Evolutionary conservation across 139 green algal genomes (phyloP).

Genomic region (Marvania coccoides): DNA sequence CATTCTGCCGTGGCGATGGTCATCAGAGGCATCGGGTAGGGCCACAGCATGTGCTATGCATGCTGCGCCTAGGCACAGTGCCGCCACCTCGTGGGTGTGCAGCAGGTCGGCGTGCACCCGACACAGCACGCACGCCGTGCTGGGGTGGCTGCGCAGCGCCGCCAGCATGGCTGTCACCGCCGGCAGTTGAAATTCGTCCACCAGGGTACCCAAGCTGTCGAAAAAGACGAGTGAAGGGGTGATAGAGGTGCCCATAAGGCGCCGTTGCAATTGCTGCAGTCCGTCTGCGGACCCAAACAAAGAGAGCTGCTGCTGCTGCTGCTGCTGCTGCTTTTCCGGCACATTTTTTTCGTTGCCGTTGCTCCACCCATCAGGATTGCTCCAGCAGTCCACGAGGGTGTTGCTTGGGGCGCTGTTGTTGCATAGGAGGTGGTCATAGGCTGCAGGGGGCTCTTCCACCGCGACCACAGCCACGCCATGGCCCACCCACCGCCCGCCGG

Average conservation of each 20-base stretch:
- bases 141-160: not conserved
- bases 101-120: conserved; percentile 16
- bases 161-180: not conserved
- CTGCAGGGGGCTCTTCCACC: not conserved
- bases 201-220: conserved; percentile 4
- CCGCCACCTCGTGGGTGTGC: not conserved
- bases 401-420: not conserved
- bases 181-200: not conserved
- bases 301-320: not conserved
- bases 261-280: conserved; percentile 1
- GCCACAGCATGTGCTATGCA: not conserved
- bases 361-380: conserved; percentile 7
- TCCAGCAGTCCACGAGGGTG: conserved; percentile 2
- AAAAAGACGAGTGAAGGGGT: not conserved
- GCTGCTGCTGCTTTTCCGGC: not conserved
- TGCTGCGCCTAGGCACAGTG: not conserved
- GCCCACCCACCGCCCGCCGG: not conserved
- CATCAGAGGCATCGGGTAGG: not conserved
- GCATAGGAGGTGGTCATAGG: not conserved
- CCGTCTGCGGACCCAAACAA: not conserved
- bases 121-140: conserved; percentile 8
- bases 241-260: not conserved
- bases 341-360: not conserved
- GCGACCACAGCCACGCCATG: not conserved
- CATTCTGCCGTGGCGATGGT: not conserved